These are phyloP conservation scores for Microsporum canis DNA, from an alignment of 2,329 filamentous ascomycete species.

Conservation along the genomic window DNA sequence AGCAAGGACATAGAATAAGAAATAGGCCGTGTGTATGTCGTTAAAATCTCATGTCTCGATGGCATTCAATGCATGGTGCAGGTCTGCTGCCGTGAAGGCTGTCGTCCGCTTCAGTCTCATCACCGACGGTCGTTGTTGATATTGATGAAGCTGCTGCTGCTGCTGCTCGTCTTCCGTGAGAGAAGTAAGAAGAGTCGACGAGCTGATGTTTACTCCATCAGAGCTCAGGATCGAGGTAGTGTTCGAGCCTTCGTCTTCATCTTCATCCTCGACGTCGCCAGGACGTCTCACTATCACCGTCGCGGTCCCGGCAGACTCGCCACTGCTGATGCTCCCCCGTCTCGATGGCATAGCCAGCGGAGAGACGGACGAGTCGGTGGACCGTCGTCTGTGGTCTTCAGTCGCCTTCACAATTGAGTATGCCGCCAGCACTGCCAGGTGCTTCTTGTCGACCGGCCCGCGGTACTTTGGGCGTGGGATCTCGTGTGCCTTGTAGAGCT, in stretches of 20 bases:
- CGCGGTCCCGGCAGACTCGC: not conserved
- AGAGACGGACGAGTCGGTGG: conserved; percentile 28
- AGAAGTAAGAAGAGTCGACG: conserved; percentile 10
- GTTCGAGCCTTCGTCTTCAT: not conserved
- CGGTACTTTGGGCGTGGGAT: conserved; percentile 40
- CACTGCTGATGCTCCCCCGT: conserved; percentile 5
- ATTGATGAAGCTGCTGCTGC: not conserved
- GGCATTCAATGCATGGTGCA: not conserved
- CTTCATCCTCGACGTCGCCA: not conserved
- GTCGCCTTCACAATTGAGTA: conserved; percentile 31
- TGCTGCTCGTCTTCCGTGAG: conserved; percentile 3
- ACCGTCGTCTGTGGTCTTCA: conserved; percentile 25
- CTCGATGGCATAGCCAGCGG: conserved; percentile 19
- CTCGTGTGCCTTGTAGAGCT: conserved; percentile 40
- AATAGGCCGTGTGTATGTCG: not conserved
- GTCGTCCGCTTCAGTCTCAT: not conserved
- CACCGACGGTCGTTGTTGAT: not conserved
- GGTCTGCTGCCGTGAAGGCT: not conserved
- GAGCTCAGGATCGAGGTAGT: not conserved
- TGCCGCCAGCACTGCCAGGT: conserved; percentile 33
- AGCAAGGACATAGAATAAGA: not conserved
- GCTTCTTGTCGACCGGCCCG: conserved; percentile 37
- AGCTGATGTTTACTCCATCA: conserved; percentile 7
- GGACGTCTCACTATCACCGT: not conserved
- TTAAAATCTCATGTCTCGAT: not conserved